Base-by-base conservation (phyloP, 1,284 basidiomycete genomes). In the Psilocybe mexicana region DNA sequence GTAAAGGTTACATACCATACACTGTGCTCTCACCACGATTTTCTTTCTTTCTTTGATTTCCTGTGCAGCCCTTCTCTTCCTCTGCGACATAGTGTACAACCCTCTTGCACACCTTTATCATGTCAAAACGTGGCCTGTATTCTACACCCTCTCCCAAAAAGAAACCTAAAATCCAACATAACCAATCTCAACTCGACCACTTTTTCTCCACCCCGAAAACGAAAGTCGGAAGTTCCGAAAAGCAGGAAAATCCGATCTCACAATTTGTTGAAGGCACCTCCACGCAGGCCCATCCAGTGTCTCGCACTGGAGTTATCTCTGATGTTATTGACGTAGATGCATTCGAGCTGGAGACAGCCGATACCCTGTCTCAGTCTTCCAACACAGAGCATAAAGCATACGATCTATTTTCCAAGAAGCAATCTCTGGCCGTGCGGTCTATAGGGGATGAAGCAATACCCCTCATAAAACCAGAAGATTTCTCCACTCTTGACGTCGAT, bases 401-500 rank as follows among this genome's bases (percentile, higher is more conserved):
- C 18, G 18, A 18, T 10, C 11, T 5, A 3, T n/a, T 18, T 18
- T 18, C 18, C 10, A 28, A 55, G 42, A 58, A 45, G n/a, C 25
- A 52, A 33, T 12, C 30, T 6, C 33, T 47, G 25, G 25, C n/a
- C 5, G 8, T 30, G 30, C 23, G 35, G 5, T 24, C 18, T 6
- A n/a, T 40, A 18, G 23, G 35, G 36, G 55, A 40, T 24, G 11
- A 35, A 35, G 23, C 12, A 40, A 35, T n/a, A 49, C 36, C 10
- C 40, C 26, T 28, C 36, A 44, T 42, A 14, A 38, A 51, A 7
- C 38, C 50, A 6, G 38, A 57, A 23, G 48, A 44, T 11, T 75
- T 71, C 54, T 53, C 53, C 14, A 59, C 73, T 36, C 70, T 87
- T 12, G 74, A 76, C 50, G 68, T 79, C 43, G 83, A 86, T 59